Evolutionary conservation across 2,329 filamentous ascomycete genomes (phyloP).

Genomic region (Fusarium sp.): DNA sequence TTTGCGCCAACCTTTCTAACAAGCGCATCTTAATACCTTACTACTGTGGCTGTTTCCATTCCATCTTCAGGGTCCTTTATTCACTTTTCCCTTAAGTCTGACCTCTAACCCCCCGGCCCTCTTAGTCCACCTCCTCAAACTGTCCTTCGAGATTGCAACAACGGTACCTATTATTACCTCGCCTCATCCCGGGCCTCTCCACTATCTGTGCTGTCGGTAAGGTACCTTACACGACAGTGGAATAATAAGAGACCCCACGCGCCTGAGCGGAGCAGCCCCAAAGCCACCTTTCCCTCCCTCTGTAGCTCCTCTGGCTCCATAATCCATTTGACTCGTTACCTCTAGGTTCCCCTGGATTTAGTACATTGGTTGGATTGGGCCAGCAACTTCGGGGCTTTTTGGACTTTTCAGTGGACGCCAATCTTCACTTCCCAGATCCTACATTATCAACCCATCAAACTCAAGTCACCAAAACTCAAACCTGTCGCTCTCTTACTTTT

Average conservation of each 20-base stretch:
- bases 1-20: conserved; percentile 26
- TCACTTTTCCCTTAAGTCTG: not conserved
- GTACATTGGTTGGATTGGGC: conserved; percentile 32
- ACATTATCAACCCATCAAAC: conserved; percentile 35
- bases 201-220: conserved; percentile 4
- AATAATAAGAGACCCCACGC: conserved; percentile 44
- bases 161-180: conserved; percentile 16
- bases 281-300: conserved; percentile 44
- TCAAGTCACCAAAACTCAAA: not conserved
- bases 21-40: conserved; percentile 5
- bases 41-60: conserved; percentile 32
- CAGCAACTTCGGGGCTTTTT: conserved; percentile 36
- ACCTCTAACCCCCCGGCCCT: not conserved
- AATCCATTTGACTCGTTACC: conserved; percentile 21
- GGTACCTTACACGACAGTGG: conserved; percentile 6
- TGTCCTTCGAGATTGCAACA: conserved; percentile 14
- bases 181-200: conserved; percentile 4
- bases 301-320: conserved; percentile 30
- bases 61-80: conserved; percentile 29
- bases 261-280: conserved; percentile 43
- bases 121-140: not conserved
- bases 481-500: conserved; percentile 2
- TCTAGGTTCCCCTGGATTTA: conserved; percentile 44
- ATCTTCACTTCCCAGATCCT: conserved; percentile 26
- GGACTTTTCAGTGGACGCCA: conserved; percentile 38